Conservation (phyloP, 768 basidiomycete genomes). For the Hygrophorus russula region DNA sequence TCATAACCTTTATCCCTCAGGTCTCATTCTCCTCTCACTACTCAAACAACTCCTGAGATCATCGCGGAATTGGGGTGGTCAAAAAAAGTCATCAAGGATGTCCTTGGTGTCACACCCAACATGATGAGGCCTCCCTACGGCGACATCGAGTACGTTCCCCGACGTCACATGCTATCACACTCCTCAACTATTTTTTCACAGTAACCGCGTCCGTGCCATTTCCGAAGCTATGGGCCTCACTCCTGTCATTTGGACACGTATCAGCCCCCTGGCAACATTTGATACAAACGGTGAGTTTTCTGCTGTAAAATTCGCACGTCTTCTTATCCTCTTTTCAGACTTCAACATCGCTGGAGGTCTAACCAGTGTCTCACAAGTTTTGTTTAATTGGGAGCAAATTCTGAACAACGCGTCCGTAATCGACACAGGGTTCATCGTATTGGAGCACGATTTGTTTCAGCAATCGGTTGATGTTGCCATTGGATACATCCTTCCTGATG, state of each 20-base stretch:
- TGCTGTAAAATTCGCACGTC: conserved; percentile 1
- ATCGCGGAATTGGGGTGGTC: conserved; percentile 88
- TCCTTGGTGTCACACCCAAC: conserved; percentile 66
- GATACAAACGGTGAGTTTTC: conserved; percentile 48
- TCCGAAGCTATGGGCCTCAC: conserved; percentile 71
- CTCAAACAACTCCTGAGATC: conserved; percentile 65
- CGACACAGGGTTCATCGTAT: conserved; percentile 75
- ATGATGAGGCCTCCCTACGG: conserved; percentile 78
- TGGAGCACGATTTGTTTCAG: conserved; percentile 82
- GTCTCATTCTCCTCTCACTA: conserved; percentile 59
- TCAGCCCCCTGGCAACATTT: conserved; percentile 48
- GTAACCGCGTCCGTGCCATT: conserved; percentile 82
- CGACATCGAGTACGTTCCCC: conserved; percentile 54
- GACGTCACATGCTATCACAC: background rate
- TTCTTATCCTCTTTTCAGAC: conserved; percentile 30
- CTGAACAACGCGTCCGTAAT: conserved; percentile 47
- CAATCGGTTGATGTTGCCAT: conserved; percentile 79
- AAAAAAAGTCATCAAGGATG: conserved; percentile 75
- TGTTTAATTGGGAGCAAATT: conserved; percentile 67
- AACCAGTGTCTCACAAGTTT: conserved; percentile 44
- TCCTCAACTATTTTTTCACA: conserved; percentile 16
- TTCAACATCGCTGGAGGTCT: conserved; percentile 69
- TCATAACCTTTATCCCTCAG: conserved; percentile 38
- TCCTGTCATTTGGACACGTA: conserved; percentile 78
- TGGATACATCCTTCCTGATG: conserved; percentile 78